Base-by-base conservation (phyloP, 768 basidiomycete species). In the Asterophora lycoperdoides region DNA sequence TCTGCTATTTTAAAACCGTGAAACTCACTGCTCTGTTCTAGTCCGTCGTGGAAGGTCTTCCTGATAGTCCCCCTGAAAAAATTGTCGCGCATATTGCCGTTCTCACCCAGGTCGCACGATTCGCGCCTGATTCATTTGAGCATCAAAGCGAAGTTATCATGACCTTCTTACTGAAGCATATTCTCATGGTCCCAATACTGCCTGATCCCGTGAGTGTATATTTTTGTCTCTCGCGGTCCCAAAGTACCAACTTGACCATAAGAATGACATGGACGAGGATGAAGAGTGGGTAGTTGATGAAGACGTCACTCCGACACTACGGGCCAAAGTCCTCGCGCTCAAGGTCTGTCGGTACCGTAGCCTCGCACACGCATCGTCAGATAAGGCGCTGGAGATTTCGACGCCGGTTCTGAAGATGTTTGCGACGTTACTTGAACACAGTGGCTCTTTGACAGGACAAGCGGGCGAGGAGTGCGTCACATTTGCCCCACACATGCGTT, bases 321-420 rank as follows among this genome's bases (percentile, higher is more conserved):
- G 70, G 37, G 87, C 90, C 0, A 91, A 90, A 60, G 61, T 96
- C 3, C 67, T 85, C 7, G 77, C 83, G 1, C 63, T 98, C 18
- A 93, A 96, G 65, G 77, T 94, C 5, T 84, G 84, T 61, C 77
- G 89, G 19, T 84, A 93, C 63, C 83, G 93, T 14, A 83, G 84
- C 60, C 71, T 95, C 10, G 79, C 86, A 0, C 84, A 86, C 56
- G 80, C 80, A 0, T 56, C 66, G 5, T 68, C 76, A 4, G 78
- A 82, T 1, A 71, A 75, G 6, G 83, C 88, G 6, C 52, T 80
- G 20, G 81, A 87, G 23, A 77, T 89, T 39, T 80, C 86, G 1
- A 76, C 74, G 3, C 91, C 93, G 0, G 84, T 89, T 11, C 62
- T 93, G 33, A 84, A 84, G 58, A 78, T 95, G 73, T 71, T 94